Percentiles rank a stretch among this genome's conserved stretches.
Conservation (phyloP, 225 moss, liverwort and hornwort genomes). For the Neckera pumila region DNA sequence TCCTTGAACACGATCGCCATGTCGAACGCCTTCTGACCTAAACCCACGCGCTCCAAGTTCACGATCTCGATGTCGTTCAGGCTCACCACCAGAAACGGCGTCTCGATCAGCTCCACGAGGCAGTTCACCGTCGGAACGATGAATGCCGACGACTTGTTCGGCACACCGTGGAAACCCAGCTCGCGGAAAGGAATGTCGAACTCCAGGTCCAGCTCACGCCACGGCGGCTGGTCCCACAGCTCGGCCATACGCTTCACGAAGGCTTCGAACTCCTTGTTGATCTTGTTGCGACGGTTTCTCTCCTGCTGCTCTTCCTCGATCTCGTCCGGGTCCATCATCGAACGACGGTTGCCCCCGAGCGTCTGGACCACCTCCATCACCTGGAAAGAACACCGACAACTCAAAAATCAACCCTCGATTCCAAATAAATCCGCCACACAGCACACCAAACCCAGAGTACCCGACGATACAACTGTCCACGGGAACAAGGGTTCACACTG, state of each 20-base stretch:
- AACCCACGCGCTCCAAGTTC: constrained; percentile 89
- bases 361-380: constrained; percentile 99
- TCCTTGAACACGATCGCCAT: constrained; percentile 99
- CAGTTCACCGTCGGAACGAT: constrained; percentile 98
- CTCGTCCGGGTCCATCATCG: constrained; percentile 97
- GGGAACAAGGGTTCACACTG: neutral
- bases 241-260: constrained; percentile 95
- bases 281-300: constrained; percentile 94
- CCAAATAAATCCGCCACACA: neutral
- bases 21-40: constrained; percentile 98
- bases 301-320: constrained; percentile 99
- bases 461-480: no score
- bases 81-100: constrained; percentile 88
- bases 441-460: no score
- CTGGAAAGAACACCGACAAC: neutral
- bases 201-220: constrained; percentile 91
- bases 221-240: constrained; percentile 92
- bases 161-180: constrained; percentile 97
- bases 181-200: constrained; percentile 97
- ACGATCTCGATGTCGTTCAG: constrained; percentile 99
- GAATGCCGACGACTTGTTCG: constrained; percentile 96
- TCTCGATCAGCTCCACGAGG: constrained; percentile 91
- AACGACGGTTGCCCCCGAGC: constrained; percentile 81
- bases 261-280: constrained; percentile 93
- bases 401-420: neutral